These are phyloP conservation scores for Chlorella sorokiniana DNA, from an alignment of 139 green algal species.

Conservation along the genomic window DNA sequence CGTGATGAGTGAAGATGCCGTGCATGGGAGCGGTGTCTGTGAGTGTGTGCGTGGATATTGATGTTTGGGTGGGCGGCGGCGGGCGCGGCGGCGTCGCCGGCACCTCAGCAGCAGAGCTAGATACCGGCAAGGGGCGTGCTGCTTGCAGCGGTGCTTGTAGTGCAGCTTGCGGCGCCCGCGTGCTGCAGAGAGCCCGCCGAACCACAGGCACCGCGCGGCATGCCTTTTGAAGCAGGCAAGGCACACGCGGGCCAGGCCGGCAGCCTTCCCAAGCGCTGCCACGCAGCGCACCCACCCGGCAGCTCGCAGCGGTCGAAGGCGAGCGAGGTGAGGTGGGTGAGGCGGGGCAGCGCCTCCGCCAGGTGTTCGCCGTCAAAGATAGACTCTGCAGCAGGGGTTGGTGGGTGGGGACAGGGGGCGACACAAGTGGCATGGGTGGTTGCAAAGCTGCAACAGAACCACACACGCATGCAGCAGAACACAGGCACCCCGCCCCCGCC, in stretches of 20 bases:
- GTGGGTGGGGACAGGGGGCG: neutral
- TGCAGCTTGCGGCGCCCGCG: no score
- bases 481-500: neutral
- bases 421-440: neutral
- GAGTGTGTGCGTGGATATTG: no score
- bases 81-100: no score
- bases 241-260: no score
- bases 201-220: no score
- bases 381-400: neutral
- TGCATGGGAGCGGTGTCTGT: neutral
- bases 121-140: no score
- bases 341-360: constrained; percentile 6
- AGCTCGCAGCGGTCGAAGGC: constrained; percentile 25
- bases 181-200: no score
- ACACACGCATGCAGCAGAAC: neutral
- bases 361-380: neutral
- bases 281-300: neutral
- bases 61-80: no score
- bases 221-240: no score
- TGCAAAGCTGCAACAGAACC: neutral
- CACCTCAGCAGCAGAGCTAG: no score
- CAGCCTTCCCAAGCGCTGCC: neutral
- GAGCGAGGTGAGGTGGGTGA: constrained; percentile 20
- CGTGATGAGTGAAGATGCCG: neutral
- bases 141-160: no score